These are phyloP conservation scores for Ampelomyces quisqualis DNA, from an alignment of 2,329 filamentous ascomycete genomes.

Conservation along the genomic window DNA sequence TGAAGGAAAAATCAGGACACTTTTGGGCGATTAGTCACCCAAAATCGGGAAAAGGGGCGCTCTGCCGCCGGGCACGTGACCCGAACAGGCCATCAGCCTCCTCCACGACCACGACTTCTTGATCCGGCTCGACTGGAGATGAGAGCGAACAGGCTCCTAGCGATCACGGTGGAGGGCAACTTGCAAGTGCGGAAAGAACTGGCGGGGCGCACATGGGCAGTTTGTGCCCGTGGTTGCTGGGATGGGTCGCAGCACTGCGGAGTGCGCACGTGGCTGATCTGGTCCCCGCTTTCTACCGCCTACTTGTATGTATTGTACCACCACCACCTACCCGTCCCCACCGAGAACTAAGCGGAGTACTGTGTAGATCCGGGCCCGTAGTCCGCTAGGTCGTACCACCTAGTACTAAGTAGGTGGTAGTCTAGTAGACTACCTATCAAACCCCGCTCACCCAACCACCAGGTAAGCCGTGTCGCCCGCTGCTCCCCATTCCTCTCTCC, in stretches of 20 bases:
- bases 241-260: no score
- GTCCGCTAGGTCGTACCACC: no score
- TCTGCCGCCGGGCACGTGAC: conserved; percentile 29
- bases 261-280: neutral
- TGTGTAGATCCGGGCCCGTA: no score
- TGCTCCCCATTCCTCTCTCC: conserved; percentile 7
- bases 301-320: no score
- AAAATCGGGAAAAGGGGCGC: no score
- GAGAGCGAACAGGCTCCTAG: conserved; percentile 33
- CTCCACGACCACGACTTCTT: conserved; percentile 43
- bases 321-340: no score
- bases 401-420: no score
- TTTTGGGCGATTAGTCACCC: no score
- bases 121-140: conserved; percentile 43
- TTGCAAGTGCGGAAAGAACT: conserved; percentile 44
- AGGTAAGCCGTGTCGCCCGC: conserved; percentile 16
- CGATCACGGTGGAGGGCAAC: conserved; percentile 39
- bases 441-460: conserved; percentile 30
- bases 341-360: no score
- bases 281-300: conserved; percentile 29
- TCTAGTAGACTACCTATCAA: no score
- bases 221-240: conserved; percentile 10
- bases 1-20: no score
- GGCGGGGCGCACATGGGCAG: conserved; percentile 35
- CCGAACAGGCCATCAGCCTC: conserved; percentile 19